Evolutionary conservation across 768 basidiomycete species (phyloP).

Genomic region (Suillus brevipes): DNA sequence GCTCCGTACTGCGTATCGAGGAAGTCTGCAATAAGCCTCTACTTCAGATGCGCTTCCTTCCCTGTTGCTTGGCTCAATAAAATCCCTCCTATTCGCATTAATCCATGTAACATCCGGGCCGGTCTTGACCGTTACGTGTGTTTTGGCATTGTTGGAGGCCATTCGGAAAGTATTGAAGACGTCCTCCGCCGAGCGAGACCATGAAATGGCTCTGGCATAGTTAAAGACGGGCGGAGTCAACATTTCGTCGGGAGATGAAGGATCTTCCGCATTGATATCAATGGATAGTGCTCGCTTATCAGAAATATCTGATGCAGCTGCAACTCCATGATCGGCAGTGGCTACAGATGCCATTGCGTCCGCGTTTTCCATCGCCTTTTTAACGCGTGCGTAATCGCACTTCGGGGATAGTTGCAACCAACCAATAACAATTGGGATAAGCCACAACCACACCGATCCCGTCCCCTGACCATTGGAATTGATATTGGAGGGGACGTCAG

Average conservation of each 20-base stretch:
- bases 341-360: slow-evolving; percentile 30
- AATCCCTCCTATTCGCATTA: background rate
- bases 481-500: slow-evolving; percentile 20
- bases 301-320: background rate
- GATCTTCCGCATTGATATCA: background rate
- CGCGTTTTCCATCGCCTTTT: slow-evolving; percentile 28
- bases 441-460: slow-evolving; percentile 45
- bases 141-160: slow-evolving; percentile 13
- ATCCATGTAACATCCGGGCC: slow-evolving; percentile 9
- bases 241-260: slow-evolving; percentile 24
- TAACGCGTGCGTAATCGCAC: slow-evolving; percentile 35
- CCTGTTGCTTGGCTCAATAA: slow-evolving; percentile 11
- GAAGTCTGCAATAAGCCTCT: slow-evolving; percentile 16
- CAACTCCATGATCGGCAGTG: slow-evolving; percentile 7
- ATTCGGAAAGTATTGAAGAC: background rate
- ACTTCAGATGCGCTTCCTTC: slow-evolving; percentile 13
- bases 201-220: slow-evolving; percentile 24
- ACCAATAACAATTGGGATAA: slow-evolving; percentile 40
- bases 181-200: slow-evolving; percentile 17
- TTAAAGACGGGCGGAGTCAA: slow-evolving; percentile 27
- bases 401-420: slow-evolving; percentile 44
- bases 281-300: slow-evolving; percentile 7
- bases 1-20: slow-evolving; percentile 5
- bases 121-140: slow-evolving; percentile 10
- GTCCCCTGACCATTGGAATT: slow-evolving; percentile 39